phyloP scores from a whole-genome alignment of 1,284 basidiomycete genomes.

The Melampsora americana region DNA sequence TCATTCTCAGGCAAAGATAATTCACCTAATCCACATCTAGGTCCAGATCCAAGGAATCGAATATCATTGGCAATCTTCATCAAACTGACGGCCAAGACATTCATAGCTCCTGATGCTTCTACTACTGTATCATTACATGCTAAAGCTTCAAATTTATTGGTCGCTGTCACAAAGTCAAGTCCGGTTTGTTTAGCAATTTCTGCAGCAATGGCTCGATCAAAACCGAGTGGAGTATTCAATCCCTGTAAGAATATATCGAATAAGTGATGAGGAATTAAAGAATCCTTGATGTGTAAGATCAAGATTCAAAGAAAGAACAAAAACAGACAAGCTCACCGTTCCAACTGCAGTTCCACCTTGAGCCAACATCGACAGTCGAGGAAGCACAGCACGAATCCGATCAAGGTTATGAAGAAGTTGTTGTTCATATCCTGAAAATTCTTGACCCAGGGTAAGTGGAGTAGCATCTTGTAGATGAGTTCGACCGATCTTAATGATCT shows the following conservation, averaged over 20 bases:
- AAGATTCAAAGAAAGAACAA: not conserved
- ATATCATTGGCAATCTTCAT: conserved; percentile 99
- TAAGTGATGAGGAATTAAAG: conserved; percentile 12
- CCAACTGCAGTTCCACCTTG: conserved; percentile 99
- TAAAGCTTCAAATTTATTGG: conserved; percentile 99
- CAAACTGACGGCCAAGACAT: conserved; percentile 86
- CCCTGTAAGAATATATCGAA: conserved; percentile 61
- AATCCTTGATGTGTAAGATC: not conserved
- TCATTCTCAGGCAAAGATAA: conserved; percentile 95
- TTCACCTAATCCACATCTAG: conserved; percentile 95
- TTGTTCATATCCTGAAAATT: conserved; percentile 97
- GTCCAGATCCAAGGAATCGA: conserved; percentile 93
- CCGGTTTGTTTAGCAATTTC: conserved; percentile 92
- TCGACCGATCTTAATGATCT: conserved; percentile 98
- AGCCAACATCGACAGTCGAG: conserved; percentile 82
- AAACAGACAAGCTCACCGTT: conserved; percentile 65
- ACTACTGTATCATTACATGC: conserved; percentile 96
- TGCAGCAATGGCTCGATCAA: conserved; percentile 87
- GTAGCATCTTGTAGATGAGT: conserved; percentile 93
- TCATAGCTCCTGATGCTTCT: conserved; percentile 93
- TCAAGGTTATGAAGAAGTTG: conserved; percentile 88
- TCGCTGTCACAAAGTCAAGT: conserved; percentile 86
- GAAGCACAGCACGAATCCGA: conserved; percentile 75
- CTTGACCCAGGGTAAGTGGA: conserved; percentile 94
- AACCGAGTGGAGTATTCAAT: conserved; percentile 93